Evolutionary conservation across 129 eudicot genomes (phyloP).

Genomic region (Tanacetum coccineum): DNA sequence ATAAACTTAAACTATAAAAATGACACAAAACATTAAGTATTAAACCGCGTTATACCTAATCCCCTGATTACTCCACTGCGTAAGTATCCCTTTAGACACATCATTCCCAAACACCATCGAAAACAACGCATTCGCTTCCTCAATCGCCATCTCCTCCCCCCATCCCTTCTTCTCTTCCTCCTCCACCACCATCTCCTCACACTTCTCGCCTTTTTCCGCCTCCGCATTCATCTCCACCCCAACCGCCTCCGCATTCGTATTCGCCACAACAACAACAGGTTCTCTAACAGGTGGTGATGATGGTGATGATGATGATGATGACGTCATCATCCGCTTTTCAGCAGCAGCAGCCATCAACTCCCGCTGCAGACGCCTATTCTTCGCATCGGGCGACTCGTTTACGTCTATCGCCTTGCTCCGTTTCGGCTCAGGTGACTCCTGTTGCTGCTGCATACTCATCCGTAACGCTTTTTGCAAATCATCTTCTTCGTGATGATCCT

Average conservation of each 20-base stretch:
- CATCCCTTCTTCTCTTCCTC: conserved; percentile 27
- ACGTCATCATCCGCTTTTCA: conserved; percentile 67
- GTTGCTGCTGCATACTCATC: no score
- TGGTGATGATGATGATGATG: conserved; percentile 6
- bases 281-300: background rate
- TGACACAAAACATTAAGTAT: no score
- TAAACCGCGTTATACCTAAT: no score
- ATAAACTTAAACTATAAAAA: no score
- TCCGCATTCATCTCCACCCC: conserved; percentile 5
- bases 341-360: conserved; percentile 96
- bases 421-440: conserved; percentile 94
- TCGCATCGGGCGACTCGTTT: conserved; percentile 50
- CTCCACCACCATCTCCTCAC: conserved; percentile 29
- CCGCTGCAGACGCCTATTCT: conserved; percentile 56
- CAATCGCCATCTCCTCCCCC: conserved; percentile 41
- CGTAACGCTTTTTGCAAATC: conserved; percentile 80
- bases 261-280: conserved; percentile 10
- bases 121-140: conserved; percentile 59
- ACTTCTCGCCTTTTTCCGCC: conserved; percentile 15
- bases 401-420: conserved; percentile 73
- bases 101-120: conserved; percentile 62
- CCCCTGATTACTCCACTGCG: no score
- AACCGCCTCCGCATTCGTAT: conserved; percentile 12
- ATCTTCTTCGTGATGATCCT: conserved; percentile 71
- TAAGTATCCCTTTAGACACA: conserved; percentile 61